phyloP scores from a whole-genome alignment of 345 rosid genomes.

The Arabis alpina region DNA sequence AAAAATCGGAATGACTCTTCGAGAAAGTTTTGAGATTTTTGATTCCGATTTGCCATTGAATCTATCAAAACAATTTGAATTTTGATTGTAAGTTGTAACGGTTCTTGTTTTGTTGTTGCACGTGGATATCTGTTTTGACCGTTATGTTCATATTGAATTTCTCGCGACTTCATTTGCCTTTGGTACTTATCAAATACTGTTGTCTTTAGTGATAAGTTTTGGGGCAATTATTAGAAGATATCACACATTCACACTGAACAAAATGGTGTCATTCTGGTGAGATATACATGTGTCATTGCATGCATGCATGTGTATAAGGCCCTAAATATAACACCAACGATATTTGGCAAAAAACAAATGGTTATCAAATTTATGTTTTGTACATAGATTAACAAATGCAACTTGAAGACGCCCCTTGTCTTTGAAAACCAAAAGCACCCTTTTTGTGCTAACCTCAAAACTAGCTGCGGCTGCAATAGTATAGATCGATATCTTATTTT shows the following conservation, averaged over 20 bases:
- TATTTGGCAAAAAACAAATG: neutral
- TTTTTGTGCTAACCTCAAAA: slow-evolving; percentile 23
- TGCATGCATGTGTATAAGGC: slow-evolving; percentile 24
- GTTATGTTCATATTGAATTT: slow-evolving; percentile 4
- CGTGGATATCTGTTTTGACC: slow-evolving; percentile 29
- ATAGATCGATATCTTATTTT: no score
- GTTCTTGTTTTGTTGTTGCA: slow-evolving; percentile 1
- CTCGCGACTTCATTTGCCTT: slow-evolving; percentile 10
- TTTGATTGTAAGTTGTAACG: slow-evolving; percentile 36
- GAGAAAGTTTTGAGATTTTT: slow-evolving; percentile 10
- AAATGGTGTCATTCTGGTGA: slow-evolving; percentile 26
- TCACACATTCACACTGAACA: slow-evolving; percentile 32
- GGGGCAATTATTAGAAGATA: slow-evolving; percentile 16
- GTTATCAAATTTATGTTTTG: neutral
- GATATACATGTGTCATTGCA: slow-evolving; percentile 38
- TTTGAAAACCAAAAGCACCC: slow-evolving; percentile 32
- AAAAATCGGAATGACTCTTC: slow-evolving; percentile 22
- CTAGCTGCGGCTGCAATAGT: slow-evolving; percentile 33
- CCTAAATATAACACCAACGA: neutral
- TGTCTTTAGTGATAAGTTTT: slow-evolving; percentile 33
- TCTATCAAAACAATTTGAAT: slow-evolving; percentile 35
- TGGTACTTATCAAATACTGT: slow-evolving; percentile 36
- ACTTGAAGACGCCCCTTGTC: slow-evolving; percentile 31
- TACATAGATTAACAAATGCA: neutral
- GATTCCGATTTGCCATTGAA: slow-evolving; percentile 11